Evolutionary conservation across 768 basidiomycete species (phyloP), one percentile per base, ranked within the genome.

Genomic region (Serendipita vermifera): DNA sequence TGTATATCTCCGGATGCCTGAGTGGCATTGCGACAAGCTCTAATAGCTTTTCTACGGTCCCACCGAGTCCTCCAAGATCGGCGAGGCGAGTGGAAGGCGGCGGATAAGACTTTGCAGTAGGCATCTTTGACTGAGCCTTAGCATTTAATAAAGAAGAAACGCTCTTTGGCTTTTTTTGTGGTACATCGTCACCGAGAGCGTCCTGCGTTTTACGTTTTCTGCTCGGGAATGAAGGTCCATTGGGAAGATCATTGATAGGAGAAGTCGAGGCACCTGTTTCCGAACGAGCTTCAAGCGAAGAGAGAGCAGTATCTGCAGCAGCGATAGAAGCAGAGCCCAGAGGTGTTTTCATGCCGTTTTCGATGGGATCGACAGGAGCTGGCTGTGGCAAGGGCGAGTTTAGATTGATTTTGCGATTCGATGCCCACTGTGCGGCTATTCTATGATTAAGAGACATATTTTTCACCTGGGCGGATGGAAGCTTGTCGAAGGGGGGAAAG

Each of bases 11-110:
- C 0, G 96, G 96, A 69, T 97, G 93, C 54, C 83, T 82, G 1
- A 99, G 70, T 0, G 96, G 96, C 80, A 98, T 85, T 1, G 88
- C 91, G 13, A 98, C 91, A n/a, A 94, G 81, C 64, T 97, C 93
- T 33, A 96, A 78, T 73, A 98, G 80, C 67, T 92, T 92, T 66
- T 94, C 91, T 14, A 97, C 77, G 60, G 85, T 92, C 13, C 74
- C 64, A 57, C 87, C 83, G 3, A 97, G 77, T 6, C 94, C 96
- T 13, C 93, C 96, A 0, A 98, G 76, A 62, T 91, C 85, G 1
- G 88, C 80, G 3, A 98, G 71, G 6, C 88, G 77, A 0, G 85
- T 79, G 1, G 77, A 67, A 0, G 93, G 91, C 0, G 91, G 85
- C 1, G 78, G 65, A 59, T 86, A 72, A 58, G 85, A 83, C 63